Evolutionary conservation across 306 rosid genomes (phyloP), one percentile per base, ranked within the genome.

Genomic region (Heteromeles arbutifolia): DNA sequence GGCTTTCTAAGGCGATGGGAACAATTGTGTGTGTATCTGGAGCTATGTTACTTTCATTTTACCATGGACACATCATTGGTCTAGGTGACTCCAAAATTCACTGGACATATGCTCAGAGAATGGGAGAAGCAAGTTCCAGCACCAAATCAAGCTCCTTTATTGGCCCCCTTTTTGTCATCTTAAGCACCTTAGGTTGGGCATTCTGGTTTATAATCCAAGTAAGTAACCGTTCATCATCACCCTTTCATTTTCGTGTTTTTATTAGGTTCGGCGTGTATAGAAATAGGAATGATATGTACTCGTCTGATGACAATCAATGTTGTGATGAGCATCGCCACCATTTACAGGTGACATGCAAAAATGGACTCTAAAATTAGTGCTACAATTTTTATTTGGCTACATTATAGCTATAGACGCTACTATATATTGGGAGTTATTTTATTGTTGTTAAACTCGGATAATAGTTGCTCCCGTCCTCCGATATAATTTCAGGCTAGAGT

Each of bases 21-120:
- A 95, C 98, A 70, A 2, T 79, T 11, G 18, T 95, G 59, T 85
- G 97, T 28, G 91, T 95, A 4, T 81, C 96, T 17, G 98, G 96
- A 70, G 97, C 98, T 0, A 66, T 92, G 77, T 25, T 92, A 10
- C 39, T 92, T 72, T 95, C 98, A 34, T 92, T 90, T 72, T 95
- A 88, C 88, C 93, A 86, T 61, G 98, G 98, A 25, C 67, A 86
- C 75, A 59, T 39, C 37, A 80, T 95, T 8, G 82, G 82, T 6
- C 28, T 90, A 18, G 87, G 87, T 4, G 74, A 86, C 74, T 88
- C 97, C 22, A 83, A 81, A 11, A 84, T 94, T 79, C 94, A 87
- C 26, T 94, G 98, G 98, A 74, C 74, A 0, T 91, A 86, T 69
- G 90, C 92, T 0, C 79, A 84, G 64, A 82, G 32, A 75, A 39